Evolutionary conservation across 495 filamentous ascomycete genomes (phyloP), one percentile per base, ranked within the genome.

Genomic region (Hypoxylon rickii): DNA sequence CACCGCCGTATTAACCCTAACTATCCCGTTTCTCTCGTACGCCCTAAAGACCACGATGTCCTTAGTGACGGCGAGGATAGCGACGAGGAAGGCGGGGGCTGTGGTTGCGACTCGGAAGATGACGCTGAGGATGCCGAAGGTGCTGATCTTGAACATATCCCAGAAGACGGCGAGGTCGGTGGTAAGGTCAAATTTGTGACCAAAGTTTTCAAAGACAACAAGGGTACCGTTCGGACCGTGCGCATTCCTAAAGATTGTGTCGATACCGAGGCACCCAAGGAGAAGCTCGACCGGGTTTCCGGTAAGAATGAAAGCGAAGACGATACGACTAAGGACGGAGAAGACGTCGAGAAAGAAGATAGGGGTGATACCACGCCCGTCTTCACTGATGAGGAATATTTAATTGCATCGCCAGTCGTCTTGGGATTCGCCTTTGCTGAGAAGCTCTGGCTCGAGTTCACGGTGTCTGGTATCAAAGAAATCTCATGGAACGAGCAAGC

Each of bases 381-480:
- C 19, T 94, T 95, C 69, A 89, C 79, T 1, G 90, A 94, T 43
- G 89, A 93, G 57, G 89, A 97, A 65, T 86, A 94, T 18, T 79
- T 96, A 11, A 88, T 94, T 32, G 85, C 90, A n/a, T 90, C 86
- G n/a, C 90, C 92, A 0, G 88, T 96, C 3, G 88, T 94, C 0
- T 79, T 94, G n/a, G 92, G 92, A n/a, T 96, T 95, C 63, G 84
- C 89, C 7, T 96, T 96, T 68, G 83, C 79, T 17, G 90, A 96
- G 69, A 96, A 96, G 75, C 74, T 90, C 1, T 97, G 92, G 92
- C 81, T 96, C 0, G 90, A 96, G 70, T 95, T 96, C 62, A 86
- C 85, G 16, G 85, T 97, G 39, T 90, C 87, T 0, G 86, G 88
- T 10, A 82, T 97, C 64, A 85, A 84, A 51, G 88, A 92, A 17